A percentile compares a stretch with the other conserved stretches of the same genome.
These are phyloP conservation scores for Candida pseudofarinosa DNA, from an alignment of 805 yeast species.

Conservation along the genomic window DNA sequence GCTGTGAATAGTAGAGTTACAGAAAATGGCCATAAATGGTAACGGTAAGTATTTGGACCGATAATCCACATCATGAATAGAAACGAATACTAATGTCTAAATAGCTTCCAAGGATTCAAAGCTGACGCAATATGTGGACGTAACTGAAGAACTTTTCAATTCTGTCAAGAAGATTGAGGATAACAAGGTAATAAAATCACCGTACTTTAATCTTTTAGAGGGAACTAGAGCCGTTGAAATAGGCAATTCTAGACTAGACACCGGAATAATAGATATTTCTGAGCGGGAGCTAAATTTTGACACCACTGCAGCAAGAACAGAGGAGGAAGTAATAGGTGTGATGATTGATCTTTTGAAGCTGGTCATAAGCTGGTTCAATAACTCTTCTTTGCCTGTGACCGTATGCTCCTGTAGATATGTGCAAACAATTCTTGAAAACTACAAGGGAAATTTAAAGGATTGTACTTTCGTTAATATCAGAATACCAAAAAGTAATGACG, in stretches of 20 bases:
- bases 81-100: neutral
- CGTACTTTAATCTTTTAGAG: conserved; percentile 63
- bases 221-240: conserved; percentile 88
- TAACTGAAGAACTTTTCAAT: conserved; percentile 50
- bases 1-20: neutral
- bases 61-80: neutral
- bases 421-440: conserved; percentile 49
- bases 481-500: conserved; percentile 6
- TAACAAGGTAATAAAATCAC: conserved; percentile 56
- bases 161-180: conserved; percentile 37
- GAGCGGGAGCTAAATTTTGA: conserved; percentile 46
- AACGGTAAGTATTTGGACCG: too few species aligned
- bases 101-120: neutral
- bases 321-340: conserved; percentile 45
- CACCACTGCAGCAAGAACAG: conserved; percentile 31
- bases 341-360: conserved; percentile 51
- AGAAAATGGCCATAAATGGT: too few species aligned
- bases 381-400: conserved; percentile 71
- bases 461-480: conserved; percentile 12
- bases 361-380: conserved; percentile 70
- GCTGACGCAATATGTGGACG: conserved; percentile 32
- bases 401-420: conserved; percentile 73
- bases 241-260: conserved; percentile 67
- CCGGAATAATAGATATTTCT: conserved; percentile 57
- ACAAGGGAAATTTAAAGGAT: conserved; percentile 11